Conservation (phyloP, 139 green algal genomes). For the Bryopsis sp. region DNA sequence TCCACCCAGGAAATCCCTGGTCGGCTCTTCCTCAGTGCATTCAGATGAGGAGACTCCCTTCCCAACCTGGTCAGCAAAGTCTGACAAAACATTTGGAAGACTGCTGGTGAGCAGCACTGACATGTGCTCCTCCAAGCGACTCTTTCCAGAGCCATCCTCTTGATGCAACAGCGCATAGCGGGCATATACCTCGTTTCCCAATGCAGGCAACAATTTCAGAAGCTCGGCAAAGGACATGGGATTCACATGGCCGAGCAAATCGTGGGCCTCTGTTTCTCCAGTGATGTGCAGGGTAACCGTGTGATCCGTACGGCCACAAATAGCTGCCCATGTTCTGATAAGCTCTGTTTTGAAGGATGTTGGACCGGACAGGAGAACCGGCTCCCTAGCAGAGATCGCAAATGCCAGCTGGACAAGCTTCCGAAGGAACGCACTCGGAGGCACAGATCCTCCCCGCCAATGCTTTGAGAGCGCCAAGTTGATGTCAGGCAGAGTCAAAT, state of each 20-base stretch:
- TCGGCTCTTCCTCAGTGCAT: no score
- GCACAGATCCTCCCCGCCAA: neutral
- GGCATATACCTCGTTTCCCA: no score
- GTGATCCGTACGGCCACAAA: neutral
- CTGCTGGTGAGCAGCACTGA: no score
- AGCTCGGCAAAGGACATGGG: neutral
- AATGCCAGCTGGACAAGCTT: conserved; percentile 26
- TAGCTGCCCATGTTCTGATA: conserved; percentile 22
- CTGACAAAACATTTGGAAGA: no score
- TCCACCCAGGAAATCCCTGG: no score
- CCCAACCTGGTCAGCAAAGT: no score
- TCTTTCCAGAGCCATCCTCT: no score
- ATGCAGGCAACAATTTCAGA: conserved; percentile 9
- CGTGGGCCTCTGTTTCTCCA: neutral
- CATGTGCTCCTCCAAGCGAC: no score
- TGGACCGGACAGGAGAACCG: conserved; percentile 25
- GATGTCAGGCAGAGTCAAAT: neutral
- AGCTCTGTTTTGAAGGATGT: conserved; percentile 28
- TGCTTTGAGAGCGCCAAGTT: neutral
- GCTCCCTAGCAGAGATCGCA: conserved; percentile 24
- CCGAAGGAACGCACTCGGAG: neutral
- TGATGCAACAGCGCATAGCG: no score
- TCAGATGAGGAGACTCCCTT: no score
- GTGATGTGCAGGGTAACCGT: neutral
- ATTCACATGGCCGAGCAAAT: neutral